Evolutionary conservation across 345 rosid genomes (phyloP), one percentile per base, ranked within the genome.

Genomic region (Murraya koenigii): DNA sequence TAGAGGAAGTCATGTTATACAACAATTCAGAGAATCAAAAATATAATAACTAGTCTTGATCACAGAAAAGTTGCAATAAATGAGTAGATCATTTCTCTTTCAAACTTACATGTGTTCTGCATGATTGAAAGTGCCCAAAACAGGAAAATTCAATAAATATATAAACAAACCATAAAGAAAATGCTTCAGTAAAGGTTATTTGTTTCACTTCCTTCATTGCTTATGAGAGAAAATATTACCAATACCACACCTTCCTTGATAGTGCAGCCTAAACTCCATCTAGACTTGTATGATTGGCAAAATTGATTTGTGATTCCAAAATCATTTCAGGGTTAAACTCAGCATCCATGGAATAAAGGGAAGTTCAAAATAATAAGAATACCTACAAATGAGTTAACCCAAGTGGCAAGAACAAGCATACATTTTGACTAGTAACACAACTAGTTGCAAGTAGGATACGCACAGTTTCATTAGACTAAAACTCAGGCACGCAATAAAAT

Each of bases 1-100:
- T 14, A 70, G 47, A 70, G 77, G 52, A 79, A 58, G n/a, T 56
- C 17, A 75, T 13, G 59, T 75, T 49, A 75, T 13, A 19, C 32
- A 55, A 71, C 17, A 6, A 35, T n/a, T 60, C 28, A 13, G n/a
- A 8, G 26, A 32, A 62, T 19, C 1, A 56, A 32, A 3, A 69
- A 23, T 7, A 3, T 26, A 38, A 59, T 61, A 56, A 67, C 2
- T 14, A 25, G 59, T 15, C 15, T 36, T 19, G 28, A 69, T 41
- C 7, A 36, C 26, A 56, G 32, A 19, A 63, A 69, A 56, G 36
- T 61, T 44, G 74, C 49, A 75, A 75, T 6, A 55, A 66, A 54
- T 15, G 49, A 74, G 38, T 7, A 60, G 49, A 66, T 22, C 22
- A 73, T 55, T 38, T 70, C 54, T 20, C 32, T 41, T 41, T 60